Evolutionary conservation across 1,284 basidiomycete species (phyloP), one percentile per base, ranked within the genome.

Genomic region (Sanghuangporus baumii): DNA sequence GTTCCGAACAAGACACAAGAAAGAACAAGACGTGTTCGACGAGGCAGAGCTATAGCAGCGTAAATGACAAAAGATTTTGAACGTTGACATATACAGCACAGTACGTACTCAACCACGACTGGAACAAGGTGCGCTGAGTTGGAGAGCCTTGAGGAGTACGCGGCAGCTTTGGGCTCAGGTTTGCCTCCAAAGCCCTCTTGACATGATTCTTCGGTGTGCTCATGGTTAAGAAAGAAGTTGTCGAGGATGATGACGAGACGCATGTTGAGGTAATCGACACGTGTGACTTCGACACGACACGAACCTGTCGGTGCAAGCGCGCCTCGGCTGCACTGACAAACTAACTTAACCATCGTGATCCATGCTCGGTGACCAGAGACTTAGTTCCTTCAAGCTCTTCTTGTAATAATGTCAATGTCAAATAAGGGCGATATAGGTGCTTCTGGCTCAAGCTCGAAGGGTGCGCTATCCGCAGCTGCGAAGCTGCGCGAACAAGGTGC

Each of bases 401-500:
- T 46, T 12, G 16, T 46, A 40, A 48, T 14, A 9, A 51, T 51
- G 47, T 52, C 48, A 54, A 46, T 46, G 37, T 41, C 37, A 16
- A 54, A 37, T 20, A 60, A 60, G 36, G 59, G 47, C 9, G 58
- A 52, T 26, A 37, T 50, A 31, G 62, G 59, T 20, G 36, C 37
- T 14, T 34, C 41, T 18, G 56, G 56, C 31, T 37, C 56, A 8
- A 54, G 51, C 8, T n/a, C 51, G 31, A 40, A 48, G 31, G 61
- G 59, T 23, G 37, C 59, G 20, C 18, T 61, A 26, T 65, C 63
- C 23, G 63, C 52, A n/a, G 60, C 59, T 31, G 63, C 63, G 12
- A 65, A 65, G 51, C 55, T 65, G 48, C 63, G 63, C 56, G 63
- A 65, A 60, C 63, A 65, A 34, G 62, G 62, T 63, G 50, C 51